A percentile compares a stretch with the other conserved stretches of the same genome.
These are phyloP conservation scores for Xylariaceae sp. DNA, from an alignment of 2,329 filamentous ascomycete species.

Conservation along the genomic window DNA sequence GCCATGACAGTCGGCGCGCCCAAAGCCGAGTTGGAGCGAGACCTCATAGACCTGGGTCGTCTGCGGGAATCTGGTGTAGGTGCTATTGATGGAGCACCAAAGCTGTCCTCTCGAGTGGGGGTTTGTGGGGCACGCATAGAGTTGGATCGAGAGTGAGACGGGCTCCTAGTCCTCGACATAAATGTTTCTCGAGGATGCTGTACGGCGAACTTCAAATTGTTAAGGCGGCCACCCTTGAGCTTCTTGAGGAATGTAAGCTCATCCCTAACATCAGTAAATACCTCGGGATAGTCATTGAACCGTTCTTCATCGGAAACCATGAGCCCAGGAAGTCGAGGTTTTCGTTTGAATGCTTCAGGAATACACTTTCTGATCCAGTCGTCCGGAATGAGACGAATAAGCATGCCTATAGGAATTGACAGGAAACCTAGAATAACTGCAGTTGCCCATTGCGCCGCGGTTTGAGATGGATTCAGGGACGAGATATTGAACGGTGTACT, in stretches of 20 bases:
- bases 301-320: conserved; percentile 70
- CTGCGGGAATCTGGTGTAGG: conserved; percentile 66
- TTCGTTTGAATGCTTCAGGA: conserved; percentile 58
- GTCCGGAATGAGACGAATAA: conserved; percentile 85
- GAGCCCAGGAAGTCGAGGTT: conserved; percentile 57
- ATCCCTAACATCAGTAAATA: conserved; percentile 76
- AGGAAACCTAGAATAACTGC: conserved; percentile 82
- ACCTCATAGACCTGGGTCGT: conserved; percentile 70
- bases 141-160: conserved; percentile 68
- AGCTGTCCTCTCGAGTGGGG: conserved; percentile 63
- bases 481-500: conserved; percentile 79
- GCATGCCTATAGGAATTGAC: conserved; percentile 83
- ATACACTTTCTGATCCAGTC: conserved; percentile 61
- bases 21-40: conserved; percentile 72
- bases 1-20: conserved; percentile 81
- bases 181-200: conserved; percentile 76
- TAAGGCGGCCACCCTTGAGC: conserved; percentile 81
- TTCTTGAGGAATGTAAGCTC: conserved; percentile 81
- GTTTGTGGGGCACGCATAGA: conserved; percentile 67
- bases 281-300: conserved; percentile 72
- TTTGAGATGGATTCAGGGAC: conserved; percentile 56
- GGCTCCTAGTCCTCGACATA: conserved; percentile 63
- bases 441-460: conserved; percentile 82
- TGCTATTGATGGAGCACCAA: conserved; percentile 52
- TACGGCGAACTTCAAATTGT: conserved; percentile 80